Evolutionary conservation across 768 basidiomycete species (phyloP), one percentile per base, ranked within the genome.

Genomic region (Hirschioporus abietinus): DNA sequence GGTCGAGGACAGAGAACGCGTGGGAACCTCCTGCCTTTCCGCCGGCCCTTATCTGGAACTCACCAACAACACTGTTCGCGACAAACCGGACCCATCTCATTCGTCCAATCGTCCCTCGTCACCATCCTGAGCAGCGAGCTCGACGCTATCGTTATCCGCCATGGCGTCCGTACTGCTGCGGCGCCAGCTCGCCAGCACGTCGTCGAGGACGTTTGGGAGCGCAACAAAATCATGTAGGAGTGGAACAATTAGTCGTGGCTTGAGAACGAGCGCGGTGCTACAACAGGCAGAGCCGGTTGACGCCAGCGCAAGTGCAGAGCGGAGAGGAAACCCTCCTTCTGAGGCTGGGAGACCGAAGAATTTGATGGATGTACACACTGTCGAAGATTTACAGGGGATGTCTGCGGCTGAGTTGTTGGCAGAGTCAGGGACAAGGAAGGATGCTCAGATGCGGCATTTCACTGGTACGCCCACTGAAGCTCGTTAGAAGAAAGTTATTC

Each of bases 381-480:
- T 93, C 62, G 93, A 95, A 77, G 94, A 94, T 78, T 77, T 95
- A 65, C 93, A 95, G 69, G 87, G 88, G 52, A 82, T 95, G 82
- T 79, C 84, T 67, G 91, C 93, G 0, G 78, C 86, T 10, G 89
- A 96, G 67, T 91, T 97, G 72, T 77, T 99, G 67, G 81, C 84
- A 62, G 94, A 95, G 75, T 87, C 87, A 0, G 85, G 85, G 15
- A 81, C 84, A 25, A 82, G 87, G 66, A 86, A 85, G 63, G 95
- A 95, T 70, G 80, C 90, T 17, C 89, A 90, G 74, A 85, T 97
- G 83, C 84, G 93, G 75, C 96, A 98, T 80, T 98, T 96, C 74
- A 98, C 95, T 65, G 94, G 92, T 94, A 73, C 68, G 84, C 80
- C 57, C 57, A 57, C 61, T 15, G 34, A 57, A 61, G 35, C 10